phyloP scores from a whole-genome alignment of 495 filamentous ascomycete genomes.

The Chaetomium cochliodes region DNA sequence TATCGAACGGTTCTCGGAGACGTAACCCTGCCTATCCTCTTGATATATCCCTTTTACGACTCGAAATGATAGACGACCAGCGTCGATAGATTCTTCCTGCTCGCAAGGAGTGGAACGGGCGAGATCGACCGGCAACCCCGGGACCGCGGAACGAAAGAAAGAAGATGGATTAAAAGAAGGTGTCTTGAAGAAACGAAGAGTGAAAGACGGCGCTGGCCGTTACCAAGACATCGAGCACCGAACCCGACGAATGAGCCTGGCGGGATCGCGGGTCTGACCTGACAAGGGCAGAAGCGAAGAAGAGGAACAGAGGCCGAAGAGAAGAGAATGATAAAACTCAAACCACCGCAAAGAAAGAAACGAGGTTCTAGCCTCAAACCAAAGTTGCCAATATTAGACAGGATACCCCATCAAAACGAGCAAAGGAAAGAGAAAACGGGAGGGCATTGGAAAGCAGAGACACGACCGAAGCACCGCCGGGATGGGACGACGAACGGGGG shows the following conservation, averaged over 20 bases:
- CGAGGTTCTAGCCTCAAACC: conserved; percentile 21
- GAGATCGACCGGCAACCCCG: conserved; percentile 40
- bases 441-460: conserved; percentile 10
- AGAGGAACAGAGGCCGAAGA: conserved; percentile 10
- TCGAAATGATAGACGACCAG: conserved; percentile 44
- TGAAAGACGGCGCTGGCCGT: conserved; percentile 21
- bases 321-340: conserved; percentile 17
- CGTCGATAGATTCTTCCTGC: conserved; percentile 36
- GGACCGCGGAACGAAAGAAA: conserved; percentile 27
- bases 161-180: conserved; percentile 1
- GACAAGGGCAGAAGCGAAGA: conserved; percentile 18
- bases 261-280: background rate
- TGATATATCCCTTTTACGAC: conserved; percentile 2
- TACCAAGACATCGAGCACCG: conserved; percentile 22
- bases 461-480: background rate
- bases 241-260: background rate
- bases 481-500: conserved; percentile 9
- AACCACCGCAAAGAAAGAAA: conserved; percentile 13
- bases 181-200: conserved; percentile 27
- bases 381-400: conserved; percentile 15
- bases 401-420: conserved; percentile 16
- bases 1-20: conserved; percentile 10
- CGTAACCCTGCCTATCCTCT: conserved; percentile 19
- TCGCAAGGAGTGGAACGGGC: conserved; percentile 22
- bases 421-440: conserved; percentile 8